phyloP scores from a whole-genome alignment of 2,329 filamentous ascomycete species.

The Hypoxylon sp. region DNA sequence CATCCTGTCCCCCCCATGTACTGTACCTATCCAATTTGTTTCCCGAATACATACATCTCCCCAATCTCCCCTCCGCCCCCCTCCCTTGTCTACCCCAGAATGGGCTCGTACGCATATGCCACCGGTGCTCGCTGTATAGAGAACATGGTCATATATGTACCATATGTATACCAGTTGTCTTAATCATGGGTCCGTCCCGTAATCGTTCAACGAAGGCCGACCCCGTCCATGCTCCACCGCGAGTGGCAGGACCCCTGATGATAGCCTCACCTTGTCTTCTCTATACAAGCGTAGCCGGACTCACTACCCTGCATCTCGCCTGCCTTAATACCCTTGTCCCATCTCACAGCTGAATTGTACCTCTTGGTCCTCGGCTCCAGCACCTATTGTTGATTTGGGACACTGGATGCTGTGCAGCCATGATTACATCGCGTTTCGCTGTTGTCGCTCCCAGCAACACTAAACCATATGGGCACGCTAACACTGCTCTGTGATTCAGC shows the following conservation, averaged over 20 bases:
- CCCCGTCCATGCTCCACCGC: conserved; percentile 37
- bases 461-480: conserved; percentile 51
- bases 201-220: conserved; percentile 37
- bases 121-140: conserved; percentile 37
- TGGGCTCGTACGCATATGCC: conserved; percentile 45
- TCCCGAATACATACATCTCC: conserved; percentile 36
- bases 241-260: conserved; percentile 43
- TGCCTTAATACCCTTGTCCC: conserved; percentile 32
- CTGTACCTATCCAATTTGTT: conserved; percentile 42
- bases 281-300: conserved; percentile 27
- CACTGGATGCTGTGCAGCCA: conserved; percentile 44
- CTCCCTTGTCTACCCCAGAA: conserved; percentile 44
- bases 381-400: conserved; percentile 25
- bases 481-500: conserved; percentile 59
- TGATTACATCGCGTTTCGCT: conserved; percentile 45
- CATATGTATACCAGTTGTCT: conserved; percentile 47
- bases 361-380: conserved; percentile 14
- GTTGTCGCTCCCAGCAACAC: conserved; percentile 44
- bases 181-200: conserved; percentile 44
- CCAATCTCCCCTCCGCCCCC: conserved; percentile 33
- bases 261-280: conserved; percentile 44
- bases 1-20: conserved; percentile 47
- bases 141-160: conserved; percentile 47
- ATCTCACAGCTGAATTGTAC: conserved; percentile 28
- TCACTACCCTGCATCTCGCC: conserved; percentile 35